Percentiles rank a stretch among this genome's conserved stretches.
Conservation (phyloP, 106 monocot species). For the Apostasia ramifera region DNA sequence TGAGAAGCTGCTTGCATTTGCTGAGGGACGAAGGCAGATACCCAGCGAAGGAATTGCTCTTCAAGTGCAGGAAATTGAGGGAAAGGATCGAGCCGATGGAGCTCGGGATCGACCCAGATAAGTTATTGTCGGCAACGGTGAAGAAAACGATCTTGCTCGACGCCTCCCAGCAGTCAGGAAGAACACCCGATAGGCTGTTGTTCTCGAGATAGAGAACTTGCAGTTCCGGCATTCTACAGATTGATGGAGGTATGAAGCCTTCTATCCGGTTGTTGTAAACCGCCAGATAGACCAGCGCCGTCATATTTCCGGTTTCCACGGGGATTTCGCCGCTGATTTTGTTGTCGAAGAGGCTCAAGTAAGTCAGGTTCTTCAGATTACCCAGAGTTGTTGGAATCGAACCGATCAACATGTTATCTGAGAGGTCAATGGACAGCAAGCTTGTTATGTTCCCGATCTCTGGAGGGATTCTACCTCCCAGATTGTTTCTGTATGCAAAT, state of each 20-base stretch:
- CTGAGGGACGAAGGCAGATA: constrained; percentile 5
- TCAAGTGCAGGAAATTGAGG: constrained; percentile 9
- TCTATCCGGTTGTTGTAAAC: neutral
- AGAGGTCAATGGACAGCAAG: constrained; percentile 4
- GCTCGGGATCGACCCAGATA: constrained; percentile 6
- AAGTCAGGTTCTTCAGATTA: constrained; percentile 1
- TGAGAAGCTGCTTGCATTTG: neutral
- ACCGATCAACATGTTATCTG: constrained; percentile 1
- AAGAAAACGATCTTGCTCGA: neutral
- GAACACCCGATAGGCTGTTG: constrained; percentile 1
- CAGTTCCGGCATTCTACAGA: neutral
- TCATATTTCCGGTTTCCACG: neutral
- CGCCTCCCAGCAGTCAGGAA: neutral
- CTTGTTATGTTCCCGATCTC: neutral
- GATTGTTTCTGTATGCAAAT: constrained; percentile 10
- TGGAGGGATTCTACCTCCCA: constrained; percentile 2
- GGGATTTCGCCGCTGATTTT: constrained; percentile 22
- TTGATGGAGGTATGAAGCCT: neutral
- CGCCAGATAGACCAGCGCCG: neutral
- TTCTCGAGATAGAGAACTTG: constrained; percentile 2
- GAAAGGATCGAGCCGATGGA: neutral
- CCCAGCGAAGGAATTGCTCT: constrained; percentile 5
- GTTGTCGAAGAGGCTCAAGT: constrained; percentile 20
- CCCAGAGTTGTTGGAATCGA: constrained; percentile 2
- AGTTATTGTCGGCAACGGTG: constrained; percentile 4